A percentile compares a stretch with the other conserved stretches of the same genome.
phyloP scores from a whole-genome alignment of 2,329 filamentous ascomycete genomes.

The Botrytis paeoniae region DNA sequence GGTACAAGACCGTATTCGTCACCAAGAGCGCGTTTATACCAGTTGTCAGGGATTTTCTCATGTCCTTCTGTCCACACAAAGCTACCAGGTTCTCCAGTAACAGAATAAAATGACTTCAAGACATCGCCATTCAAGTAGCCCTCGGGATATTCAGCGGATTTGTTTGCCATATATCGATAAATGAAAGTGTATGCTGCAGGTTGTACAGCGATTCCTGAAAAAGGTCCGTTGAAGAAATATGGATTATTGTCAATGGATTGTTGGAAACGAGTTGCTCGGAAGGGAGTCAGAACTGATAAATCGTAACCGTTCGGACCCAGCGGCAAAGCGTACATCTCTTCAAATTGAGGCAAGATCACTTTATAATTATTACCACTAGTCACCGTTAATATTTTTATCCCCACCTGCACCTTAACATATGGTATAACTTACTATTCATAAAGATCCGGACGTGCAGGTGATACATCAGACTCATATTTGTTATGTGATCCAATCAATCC shows the following conservation, averaged over 20 bases:
- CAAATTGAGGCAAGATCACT: constrained; percentile 52
- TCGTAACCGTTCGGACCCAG: constrained; percentile 41
- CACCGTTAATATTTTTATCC: neutral
- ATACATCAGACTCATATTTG: constrained; percentile 53
- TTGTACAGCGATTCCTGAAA: constrained; percentile 44
- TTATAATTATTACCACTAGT: constrained; percentile 48
- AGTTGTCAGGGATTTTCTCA: constrained; percentile 29
- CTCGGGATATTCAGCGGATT: constrained; percentile 34
- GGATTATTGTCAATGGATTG: constrained; percentile 42
- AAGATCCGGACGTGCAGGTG: constrained; percentile 51
- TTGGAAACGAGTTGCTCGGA: constrained; percentile 45
- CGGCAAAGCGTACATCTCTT: constrained; percentile 45
- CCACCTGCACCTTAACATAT: neutral
- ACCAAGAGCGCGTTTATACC: constrained; percentile 27
- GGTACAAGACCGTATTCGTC: constrained; percentile 41
- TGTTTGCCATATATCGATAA: constrained; percentile 36
- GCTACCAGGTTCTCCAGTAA: constrained; percentile 26
- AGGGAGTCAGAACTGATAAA: constrained; percentile 44
- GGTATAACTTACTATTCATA: constrained; percentile 40
- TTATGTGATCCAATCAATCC: constrained; percentile 53
- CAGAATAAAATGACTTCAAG: constrained; percentile 27
- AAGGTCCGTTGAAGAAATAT: constrained; percentile 52
- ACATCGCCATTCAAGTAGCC: constrained; percentile 34
- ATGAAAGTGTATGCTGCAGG: constrained; percentile 36
- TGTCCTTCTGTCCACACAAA: constrained; percentile 24